Evolutionary conservation across 176 grass and related monocot genomes (phyloP).

Genomic region (Ensete glaucum): DNA sequence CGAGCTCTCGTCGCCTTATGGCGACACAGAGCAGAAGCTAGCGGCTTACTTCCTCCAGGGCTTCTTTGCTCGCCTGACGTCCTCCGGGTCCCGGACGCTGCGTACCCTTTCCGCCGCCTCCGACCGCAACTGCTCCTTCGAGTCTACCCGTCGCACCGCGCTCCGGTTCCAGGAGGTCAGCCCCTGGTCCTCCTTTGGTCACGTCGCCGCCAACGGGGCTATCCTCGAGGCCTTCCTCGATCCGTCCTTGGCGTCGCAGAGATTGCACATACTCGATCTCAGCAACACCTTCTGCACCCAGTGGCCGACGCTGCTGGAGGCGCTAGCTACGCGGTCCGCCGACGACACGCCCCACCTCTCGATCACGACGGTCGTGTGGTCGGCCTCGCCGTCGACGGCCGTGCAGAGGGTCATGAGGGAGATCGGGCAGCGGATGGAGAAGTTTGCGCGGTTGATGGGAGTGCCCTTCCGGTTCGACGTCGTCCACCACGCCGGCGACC

Average conservation of each 20-base stretch:
- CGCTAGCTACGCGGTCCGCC: conserved; percentile 76
- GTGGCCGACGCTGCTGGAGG: conserved; percentile 97
- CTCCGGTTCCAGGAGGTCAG: conserved; percentile 93
- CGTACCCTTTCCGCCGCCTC: conserved; percentile 69
- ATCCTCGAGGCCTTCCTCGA: conserved; percentile 96
- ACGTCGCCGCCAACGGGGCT: conserved; percentile 92
- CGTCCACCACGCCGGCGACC: conserved; percentile 75
- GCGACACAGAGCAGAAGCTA: conserved; percentile 93
- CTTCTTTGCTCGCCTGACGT: conserved; percentile 71
- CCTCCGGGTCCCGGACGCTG: conserved; percentile 72
- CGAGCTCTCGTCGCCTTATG: conserved; percentile 90
- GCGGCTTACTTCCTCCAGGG: conserved; percentile 90
- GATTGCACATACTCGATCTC: conserved; percentile 92
- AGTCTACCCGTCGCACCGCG: conserved; percentile 81
- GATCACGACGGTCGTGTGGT: conserved; percentile 75
- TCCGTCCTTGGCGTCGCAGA: conserved; percentile 35
- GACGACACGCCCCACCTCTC: conserved; percentile 98
- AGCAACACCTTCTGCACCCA: conserved; percentile 99
- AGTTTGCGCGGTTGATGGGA: conserved; percentile 95
- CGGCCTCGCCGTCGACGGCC: not conserved
- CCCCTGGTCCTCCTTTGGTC: conserved; percentile 94
- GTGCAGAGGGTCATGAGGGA: conserved; percentile 88
- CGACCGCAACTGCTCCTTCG: conserved; percentile 89
- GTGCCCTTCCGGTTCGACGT: conserved; percentile 85
- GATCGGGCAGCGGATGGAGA: conserved; percentile 97